Conservation (phyloP, 176 grass and related monocot genomes). For the Juncus inflexus region DNA sequence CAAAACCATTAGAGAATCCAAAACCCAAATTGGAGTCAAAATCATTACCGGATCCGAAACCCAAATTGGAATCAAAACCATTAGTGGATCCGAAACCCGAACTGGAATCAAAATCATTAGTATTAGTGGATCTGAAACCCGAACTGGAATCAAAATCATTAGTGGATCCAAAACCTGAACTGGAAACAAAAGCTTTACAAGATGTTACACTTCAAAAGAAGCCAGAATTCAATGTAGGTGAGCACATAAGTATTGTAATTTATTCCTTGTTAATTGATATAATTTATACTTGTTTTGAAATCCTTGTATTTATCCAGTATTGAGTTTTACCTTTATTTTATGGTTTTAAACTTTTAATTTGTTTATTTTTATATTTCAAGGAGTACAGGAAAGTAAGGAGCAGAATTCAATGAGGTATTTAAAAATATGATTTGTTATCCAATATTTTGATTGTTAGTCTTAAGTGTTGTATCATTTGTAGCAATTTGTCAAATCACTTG, state of each 20-base stretch:
- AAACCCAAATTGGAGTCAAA: too few species aligned
- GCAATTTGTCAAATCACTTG: too few species aligned
- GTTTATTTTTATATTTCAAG: constrained; percentile 52
- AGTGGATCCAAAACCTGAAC: not conserved
- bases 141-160: not conserved
- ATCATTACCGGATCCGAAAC: too few species aligned
- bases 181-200: constrained; percentile 8
- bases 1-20: too few species aligned
- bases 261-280: too few species aligned
- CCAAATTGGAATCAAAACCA: too few species aligned
- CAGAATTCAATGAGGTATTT: constrained; percentile 14
- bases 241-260: not conserved
- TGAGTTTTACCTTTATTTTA: not conserved
- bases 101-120: too few species aligned
- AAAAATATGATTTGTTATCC: not conserved
- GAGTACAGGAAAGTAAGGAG: constrained; percentile 33
- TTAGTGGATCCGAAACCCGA: too few species aligned
- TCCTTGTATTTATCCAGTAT: not conserved
- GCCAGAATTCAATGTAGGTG: constrained; percentile 23
- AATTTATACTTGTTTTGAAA: too few species aligned
- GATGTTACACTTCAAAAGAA: constrained; percentile 12
- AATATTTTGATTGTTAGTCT: too few species aligned
- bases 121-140: too few species aligned
- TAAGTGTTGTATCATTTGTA: too few species aligned
- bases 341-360: constrained; percentile 7